Conservation (phyloP, 257 asterid genomes). For the Solanum tacnaense region DNA sequence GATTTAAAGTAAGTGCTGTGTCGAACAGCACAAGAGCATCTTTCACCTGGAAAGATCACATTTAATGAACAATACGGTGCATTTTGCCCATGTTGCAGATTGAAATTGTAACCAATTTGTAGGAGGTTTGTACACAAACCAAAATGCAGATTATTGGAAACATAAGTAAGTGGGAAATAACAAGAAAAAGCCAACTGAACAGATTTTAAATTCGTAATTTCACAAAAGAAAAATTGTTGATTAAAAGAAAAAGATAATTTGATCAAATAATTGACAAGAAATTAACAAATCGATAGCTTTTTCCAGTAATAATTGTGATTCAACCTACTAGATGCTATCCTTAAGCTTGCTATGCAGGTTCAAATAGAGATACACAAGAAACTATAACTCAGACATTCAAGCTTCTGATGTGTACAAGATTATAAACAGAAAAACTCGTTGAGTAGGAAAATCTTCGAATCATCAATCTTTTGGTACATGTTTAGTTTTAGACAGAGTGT, state of each 20-base stretch:
- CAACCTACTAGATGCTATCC: background rate
- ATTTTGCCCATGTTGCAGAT: background rate
- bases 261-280: background rate
- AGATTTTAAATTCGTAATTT: background rate
- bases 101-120: background rate
- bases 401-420: background rate
- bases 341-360: background rate
- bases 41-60: constrained; percentile 48
- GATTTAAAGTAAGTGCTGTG: constrained; percentile 76
- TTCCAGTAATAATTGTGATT: background rate
- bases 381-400: background rate
- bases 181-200: background rate
- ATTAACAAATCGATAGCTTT: background rate
- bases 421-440: background rate
- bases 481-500: background rate
- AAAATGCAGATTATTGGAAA: background rate
- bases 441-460: background rate
- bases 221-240: background rate
- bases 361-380: background rate
- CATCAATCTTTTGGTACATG: background rate
- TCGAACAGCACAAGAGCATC: constrained; percentile 88
- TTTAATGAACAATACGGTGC: background rate
- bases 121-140: background rate
- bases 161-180: background rate
- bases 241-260: background rate